A percentile compares a stretch with the other conserved stretches of the same genome.
Evolutionary conservation across 1,284 basidiomycete genomes (phyloP).

Genomic region (Gymnopus androsaceus): DNA sequence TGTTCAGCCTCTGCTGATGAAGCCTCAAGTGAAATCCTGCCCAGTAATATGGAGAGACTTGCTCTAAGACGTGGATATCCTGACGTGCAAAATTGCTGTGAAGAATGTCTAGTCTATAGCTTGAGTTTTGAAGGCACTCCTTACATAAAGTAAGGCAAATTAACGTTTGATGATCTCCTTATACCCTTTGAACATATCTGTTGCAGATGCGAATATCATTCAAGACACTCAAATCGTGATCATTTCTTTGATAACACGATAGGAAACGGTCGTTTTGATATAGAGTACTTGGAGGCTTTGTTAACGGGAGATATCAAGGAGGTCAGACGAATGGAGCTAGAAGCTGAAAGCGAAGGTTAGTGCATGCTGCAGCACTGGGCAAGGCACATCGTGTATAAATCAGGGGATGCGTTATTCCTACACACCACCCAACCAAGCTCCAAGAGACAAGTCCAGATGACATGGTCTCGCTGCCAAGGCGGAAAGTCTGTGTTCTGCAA

Average conservation of each 20-base stretch:
- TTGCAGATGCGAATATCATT: slow-evolving; percentile 26
- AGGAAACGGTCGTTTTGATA: slow-evolving; percentile 18
- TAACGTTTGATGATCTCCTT: background rate
- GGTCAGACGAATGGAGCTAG: slow-evolving; percentile 19
- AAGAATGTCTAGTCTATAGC: slow-evolving; percentile 17
- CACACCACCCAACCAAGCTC: no score
- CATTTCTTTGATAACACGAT: slow-evolving; percentile 20
- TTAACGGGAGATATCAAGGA: slow-evolving; percentile 24
- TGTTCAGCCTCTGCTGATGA: no score
- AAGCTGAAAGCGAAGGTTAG: no score
- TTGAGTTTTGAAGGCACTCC: slow-evolving; percentile 9
- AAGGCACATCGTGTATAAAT: no score
- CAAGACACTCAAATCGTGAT: slow-evolving; percentile 8
- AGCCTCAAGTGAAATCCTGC: background rate
- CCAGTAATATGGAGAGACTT: background rate
- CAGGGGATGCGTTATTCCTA: no score
- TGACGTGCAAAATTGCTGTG: slow-evolving; percentile 6
- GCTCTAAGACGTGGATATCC: background rate
- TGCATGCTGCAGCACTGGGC: no score
- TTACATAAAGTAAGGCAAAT: slow-evolving; percentile 5
- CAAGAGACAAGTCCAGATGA: no score
- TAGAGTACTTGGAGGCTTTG: slow-evolving; percentile 26
- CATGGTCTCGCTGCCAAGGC: no score
- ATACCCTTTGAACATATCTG: background rate
- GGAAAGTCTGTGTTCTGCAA: no score